Percentiles rank a stretch among this genome's conserved stretches.
Evolutionary conservation across 2,329 filamentous ascomycete genomes (phyloP).

Genomic region (Trichothecium sympodiale): DNA sequence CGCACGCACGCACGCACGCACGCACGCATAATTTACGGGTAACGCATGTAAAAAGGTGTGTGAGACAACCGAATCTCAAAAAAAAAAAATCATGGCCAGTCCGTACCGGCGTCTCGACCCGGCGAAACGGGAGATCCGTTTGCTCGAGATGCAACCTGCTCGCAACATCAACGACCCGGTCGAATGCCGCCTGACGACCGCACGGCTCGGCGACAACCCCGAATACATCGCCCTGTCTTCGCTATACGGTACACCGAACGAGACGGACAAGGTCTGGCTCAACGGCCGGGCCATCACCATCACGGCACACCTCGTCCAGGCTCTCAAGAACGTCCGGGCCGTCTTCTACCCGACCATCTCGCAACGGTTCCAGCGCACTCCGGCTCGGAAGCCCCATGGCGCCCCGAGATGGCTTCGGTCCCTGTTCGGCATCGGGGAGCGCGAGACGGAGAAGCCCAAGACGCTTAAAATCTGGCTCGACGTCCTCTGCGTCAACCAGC

Average conservation of each 20-base stretch:
- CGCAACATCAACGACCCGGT: conserved; percentile 10
- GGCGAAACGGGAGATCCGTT: conserved; percentile 12
- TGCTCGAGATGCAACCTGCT: conserved; percentile 14
- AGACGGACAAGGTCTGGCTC: conserved; percentile 12
- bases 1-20: too few relatives aligned
- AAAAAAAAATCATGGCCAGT: conserved; percentile 5
- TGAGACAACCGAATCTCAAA: too few relatives aligned
- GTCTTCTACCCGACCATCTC: conserved; percentile 14
- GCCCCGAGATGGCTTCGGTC: conserved; percentile 8
- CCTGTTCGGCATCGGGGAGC: conserved; percentile 6
- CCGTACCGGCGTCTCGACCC: conserved; percentile 10
- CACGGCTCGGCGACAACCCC: conserved; percentile 10
- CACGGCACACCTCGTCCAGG: conserved; percentile 11
- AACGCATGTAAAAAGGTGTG: too few relatives aligned
- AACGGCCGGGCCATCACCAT: conserved; percentile 9
- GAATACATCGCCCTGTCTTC: conserved; percentile 12
- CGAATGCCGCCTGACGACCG: conserved; percentile 14
- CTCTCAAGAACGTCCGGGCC: conserved; percentile 13
- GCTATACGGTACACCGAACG: conserved; percentile 6
- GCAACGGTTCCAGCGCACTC: conserved; percentile 8
- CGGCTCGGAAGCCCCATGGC: conserved; percentile 5
- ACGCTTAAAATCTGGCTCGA: conserved; percentile 9
- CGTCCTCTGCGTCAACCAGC: conserved; percentile 10
- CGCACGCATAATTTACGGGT: too few relatives aligned
- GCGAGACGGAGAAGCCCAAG: neutral